These are phyloP conservation scores for Xerocomus subilludens DNA, from an alignment of 1,284 basidiomycete genomes.

Conservation along the genomic window DNA sequence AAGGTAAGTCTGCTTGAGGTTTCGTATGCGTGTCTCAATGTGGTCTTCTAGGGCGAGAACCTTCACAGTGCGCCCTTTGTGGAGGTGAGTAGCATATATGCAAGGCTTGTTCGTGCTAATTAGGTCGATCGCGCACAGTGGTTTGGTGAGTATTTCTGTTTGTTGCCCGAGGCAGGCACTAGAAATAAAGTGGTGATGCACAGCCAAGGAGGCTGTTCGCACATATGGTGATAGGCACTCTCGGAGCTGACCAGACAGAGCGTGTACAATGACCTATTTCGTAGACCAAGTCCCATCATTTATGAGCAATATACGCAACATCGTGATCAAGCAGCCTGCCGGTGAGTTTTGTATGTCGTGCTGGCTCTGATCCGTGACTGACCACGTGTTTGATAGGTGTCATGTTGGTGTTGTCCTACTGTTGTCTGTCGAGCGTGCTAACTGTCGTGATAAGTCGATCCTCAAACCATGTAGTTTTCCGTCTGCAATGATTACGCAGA, in stretches of 20 bases:
- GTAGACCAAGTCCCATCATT: slow-evolving; percentile 86
- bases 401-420: slow-evolving; percentile 60
- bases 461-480: slow-evolving; percentile 94
- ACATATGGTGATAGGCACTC: slow-evolving; percentile 75
- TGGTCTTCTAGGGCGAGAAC: slow-evolving; percentile 71
- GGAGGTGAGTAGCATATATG: slow-evolving; percentile 63
- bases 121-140: slow-evolving; percentile 63
- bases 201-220: slow-evolving; percentile 89
- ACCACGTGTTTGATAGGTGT: slow-evolving; percentile 59
- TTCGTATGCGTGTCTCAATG: slow-evolving; percentile 9
- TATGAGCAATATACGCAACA: slow-evolving; percentile 77
- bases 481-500: slow-evolving; percentile 93
- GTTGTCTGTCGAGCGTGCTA: slow-evolving; percentile 7
- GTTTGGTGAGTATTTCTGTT: slow-evolving; percentile 68
- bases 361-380: not conserved
- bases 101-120: slow-evolving; percentile 22
- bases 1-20: slow-evolving; percentile 60
- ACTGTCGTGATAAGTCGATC: slow-evolving; percentile 66
- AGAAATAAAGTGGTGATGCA: slow-evolving; percentile 14
- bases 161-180: not conserved
- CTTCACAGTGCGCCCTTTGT: slow-evolving; percentile 86
- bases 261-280: slow-evolving; percentile 17
- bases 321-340: slow-evolving; percentile 95
- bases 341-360: slow-evolving; percentile 62
- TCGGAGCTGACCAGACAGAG: not conserved